Percentiles rank a stretch among this genome's conserved stretches.
Evolutionary conservation across 2,329 filamentous ascomycete species (phyloP).

Genomic region (Elsinoe fawcettii): DNA sequence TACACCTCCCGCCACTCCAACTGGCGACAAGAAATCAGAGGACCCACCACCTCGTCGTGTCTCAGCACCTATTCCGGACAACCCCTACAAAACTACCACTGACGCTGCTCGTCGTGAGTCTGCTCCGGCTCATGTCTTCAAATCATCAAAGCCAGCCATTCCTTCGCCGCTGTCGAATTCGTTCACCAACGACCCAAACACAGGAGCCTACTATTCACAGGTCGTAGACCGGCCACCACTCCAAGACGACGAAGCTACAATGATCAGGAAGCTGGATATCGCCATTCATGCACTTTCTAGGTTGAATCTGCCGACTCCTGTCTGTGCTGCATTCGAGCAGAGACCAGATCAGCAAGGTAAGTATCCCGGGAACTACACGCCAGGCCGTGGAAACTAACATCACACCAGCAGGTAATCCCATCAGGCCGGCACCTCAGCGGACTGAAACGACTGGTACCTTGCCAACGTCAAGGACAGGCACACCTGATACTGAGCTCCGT

Average conservation of each 20-base stretch:
- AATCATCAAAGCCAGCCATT: neutral
- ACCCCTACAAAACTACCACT: neutral
- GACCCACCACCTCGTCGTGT: neutral
- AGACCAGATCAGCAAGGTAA: neutral
- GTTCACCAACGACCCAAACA: neutral
- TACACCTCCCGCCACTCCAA: slow-evolving; percentile 10
- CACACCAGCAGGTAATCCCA: neutral
- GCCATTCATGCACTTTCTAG: slow-evolving; percentile 14
- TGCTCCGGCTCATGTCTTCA: neutral
- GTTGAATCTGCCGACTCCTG: slow-evolving; percentile 12
- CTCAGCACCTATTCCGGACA: slow-evolving; percentile 7
- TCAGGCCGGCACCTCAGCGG: neutral
- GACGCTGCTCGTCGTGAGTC: neutral
- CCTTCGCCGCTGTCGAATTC: neutral
- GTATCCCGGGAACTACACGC: neutral
- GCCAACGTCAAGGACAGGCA: slow-evolving; percentile 1
- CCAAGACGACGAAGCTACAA: slow-evolving; percentile 3
- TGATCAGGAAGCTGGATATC: slow-evolving; percentile 15
- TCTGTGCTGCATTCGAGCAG: neutral
- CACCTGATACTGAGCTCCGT: slow-evolving; percentile 14
- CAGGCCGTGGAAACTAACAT: neutral
- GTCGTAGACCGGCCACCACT: neutral
- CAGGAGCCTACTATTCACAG: slow-evolving; percentile 1
- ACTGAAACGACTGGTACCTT: neutral
- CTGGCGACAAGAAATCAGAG: neutral